Evolutionary conservation across 768 basidiomycete species (phyloP).

Genomic region (Roridomyces roridus): DNA sequence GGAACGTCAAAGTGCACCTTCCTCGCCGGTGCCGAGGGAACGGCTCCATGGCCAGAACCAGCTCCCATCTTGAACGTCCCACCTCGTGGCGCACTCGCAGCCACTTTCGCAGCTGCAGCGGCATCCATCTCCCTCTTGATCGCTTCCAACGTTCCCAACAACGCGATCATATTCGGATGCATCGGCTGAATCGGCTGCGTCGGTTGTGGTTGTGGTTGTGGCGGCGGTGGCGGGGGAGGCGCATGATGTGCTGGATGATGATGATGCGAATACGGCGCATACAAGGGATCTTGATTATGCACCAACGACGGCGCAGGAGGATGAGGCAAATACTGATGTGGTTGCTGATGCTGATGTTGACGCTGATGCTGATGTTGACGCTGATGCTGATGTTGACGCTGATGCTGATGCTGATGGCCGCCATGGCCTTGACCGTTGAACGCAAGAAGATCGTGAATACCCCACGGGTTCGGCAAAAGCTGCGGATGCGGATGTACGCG

Average conservation of each 20-base stretch:
- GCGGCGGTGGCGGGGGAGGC: neutral
- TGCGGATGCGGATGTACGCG: too few species aligned
- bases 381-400: neutral
- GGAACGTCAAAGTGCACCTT: too few species aligned
- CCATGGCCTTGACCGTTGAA: neutral
- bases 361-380: too few species aligned
- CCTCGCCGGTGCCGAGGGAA: neutral
- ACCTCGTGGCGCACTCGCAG: slow-evolving; percentile 5
- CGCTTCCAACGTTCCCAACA: slow-evolving; percentile 1
- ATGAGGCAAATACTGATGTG: neutral
- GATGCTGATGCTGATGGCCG: too few species aligned
- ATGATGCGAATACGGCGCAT: slow-evolving; percentile 19
- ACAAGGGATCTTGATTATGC: slow-evolving; percentile 17
- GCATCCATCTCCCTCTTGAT: neutral
- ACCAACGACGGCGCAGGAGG: neutral
- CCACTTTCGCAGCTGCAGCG: neutral
- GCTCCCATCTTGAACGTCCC: too few species aligned
- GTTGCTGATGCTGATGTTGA: neutral
- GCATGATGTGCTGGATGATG: too few species aligned
- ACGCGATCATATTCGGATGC: slow-evolving; percentile 9
- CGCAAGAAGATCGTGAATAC: neutral
- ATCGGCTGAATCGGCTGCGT: neutral
- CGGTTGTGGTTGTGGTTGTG: too few species aligned
- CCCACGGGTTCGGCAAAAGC: slow-evolving; percentile 7
- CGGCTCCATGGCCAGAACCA: slow-evolving; percentile 1